Evolutionary conservation across 2,329 filamentous ascomycete species (phyloP), one percentile per base, ranked within the genome.

Genomic region (Chrysoporthe deuterocubensis): DNA sequence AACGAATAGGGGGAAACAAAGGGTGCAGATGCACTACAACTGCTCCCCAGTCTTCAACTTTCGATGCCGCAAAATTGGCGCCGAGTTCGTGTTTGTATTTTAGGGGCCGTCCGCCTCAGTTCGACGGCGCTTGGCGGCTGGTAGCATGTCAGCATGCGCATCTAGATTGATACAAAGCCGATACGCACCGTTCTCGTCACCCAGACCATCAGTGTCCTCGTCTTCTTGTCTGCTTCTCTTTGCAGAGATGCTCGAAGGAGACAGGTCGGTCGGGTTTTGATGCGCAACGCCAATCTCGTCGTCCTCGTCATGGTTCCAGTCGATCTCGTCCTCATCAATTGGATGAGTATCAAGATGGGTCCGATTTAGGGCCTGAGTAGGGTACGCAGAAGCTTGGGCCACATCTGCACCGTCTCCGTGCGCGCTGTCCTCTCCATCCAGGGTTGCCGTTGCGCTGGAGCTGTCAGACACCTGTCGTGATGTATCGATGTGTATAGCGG

Each of bases 41-140:
- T 63, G 65, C 64, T 63, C 50, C 60, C 48, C 14, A 16, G 18
- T 21, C 21, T 13, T 21, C 46, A 6, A n/a, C 26, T 26, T 46
- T 14, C 26, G 18, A 46, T 58, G 21, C 54, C 42, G 16, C n/a
- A 18, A 42, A 34, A 2, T 59, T 8, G 18, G 9, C 7, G 8
- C 9, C 48, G 18, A 26, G 63, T 37, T 32, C 26, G 48, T 48
- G 50, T 40, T 42, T 50, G 44, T 21, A 37, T 18, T 7, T 32
- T 16, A 9, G n/a, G 32, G 43, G 21, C 40, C 34, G 50, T 72
- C 71, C 34, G 69, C 71, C 34, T 71, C 73, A 67, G 77, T 81
- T 67, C 85, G 84, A 74, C 81, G 82, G 73, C 85, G 85, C 78
- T 86, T 88, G 76, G 79, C 75, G 75, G 85, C 85, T 79, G 72